Conservation (phyloP, 2,329 filamentous ascomycete species). For the Stemphylium beticola region DNA sequence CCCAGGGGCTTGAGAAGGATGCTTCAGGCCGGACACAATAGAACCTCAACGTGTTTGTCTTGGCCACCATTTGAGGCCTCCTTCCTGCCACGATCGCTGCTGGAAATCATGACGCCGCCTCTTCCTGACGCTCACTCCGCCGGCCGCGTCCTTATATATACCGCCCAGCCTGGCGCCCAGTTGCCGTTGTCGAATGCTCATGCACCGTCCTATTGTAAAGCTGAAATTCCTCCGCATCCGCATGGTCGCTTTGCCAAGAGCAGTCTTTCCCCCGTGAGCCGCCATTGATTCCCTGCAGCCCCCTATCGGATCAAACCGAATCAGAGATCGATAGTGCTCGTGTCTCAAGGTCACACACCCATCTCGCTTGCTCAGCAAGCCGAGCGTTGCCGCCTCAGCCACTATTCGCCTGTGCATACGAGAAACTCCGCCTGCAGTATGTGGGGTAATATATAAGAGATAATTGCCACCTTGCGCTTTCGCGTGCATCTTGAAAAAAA, state of each 20-base stretch:
- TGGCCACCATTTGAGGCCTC: no score
- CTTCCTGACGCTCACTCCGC: slow-evolving; percentile 5
- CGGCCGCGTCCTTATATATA: no score
- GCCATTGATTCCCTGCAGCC: slow-evolving; percentile 6
- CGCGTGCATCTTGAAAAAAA: background rate
- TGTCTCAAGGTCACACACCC: slow-evolving; percentile 16
- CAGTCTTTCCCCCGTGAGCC: slow-evolving; percentile 9
- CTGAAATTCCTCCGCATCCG: slow-evolving; percentile 1
- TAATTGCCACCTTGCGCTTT: slow-evolving; percentile 18
- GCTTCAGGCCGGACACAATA: no score
- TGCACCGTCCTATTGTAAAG: slow-evolving; percentile 1
- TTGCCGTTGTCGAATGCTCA: slow-evolving; percentile 9
- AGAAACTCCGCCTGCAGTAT: slow-evolving; percentile 6
- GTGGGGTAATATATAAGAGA: slow-evolving; percentile 20
- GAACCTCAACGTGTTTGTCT: no score
- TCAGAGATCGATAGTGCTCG: slow-evolving; percentile 17
- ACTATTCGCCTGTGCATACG: slow-evolving; percentile 24
- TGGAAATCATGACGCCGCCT: slow-evolving; percentile 1
- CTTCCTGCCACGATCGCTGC: no score
- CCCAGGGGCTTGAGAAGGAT: no score
- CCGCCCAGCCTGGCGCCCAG: background rate
- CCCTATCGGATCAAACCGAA: slow-evolving; percentile 22
- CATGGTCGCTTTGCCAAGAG: slow-evolving; percentile 4
- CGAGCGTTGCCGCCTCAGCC: slow-evolving; percentile 21
- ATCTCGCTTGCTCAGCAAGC: slow-evolving; percentile 21